Conservation (phyloP, 768 basidiomycete species). For the Tubosaeta sp. region DNA sequence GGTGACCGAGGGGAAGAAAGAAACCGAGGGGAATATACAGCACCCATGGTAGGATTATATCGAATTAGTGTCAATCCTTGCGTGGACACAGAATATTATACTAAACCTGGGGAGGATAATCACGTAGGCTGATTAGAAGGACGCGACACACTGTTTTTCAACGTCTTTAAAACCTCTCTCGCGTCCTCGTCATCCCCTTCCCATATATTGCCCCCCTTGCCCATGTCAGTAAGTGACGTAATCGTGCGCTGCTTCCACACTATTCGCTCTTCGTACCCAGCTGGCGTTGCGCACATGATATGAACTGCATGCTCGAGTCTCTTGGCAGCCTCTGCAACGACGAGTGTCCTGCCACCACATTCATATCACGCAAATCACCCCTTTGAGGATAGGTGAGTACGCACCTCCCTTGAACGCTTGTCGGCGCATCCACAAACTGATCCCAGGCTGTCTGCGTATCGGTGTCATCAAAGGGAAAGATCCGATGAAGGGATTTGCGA, state of each 20-base stretch:
- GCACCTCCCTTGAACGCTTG: constrained; percentile 22
- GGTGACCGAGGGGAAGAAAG: too few relatives aligned
- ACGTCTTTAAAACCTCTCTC: constrained; percentile 10
- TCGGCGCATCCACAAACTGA: constrained; percentile 10
- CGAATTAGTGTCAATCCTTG: too few relatives aligned
- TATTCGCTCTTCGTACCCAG: constrained; percentile 45
- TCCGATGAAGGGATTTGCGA: constrained; percentile 34
- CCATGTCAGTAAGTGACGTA: constrained; percentile 21
- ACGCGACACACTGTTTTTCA: constrained; percentile 6
- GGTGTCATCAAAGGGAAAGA: constrained; percentile 11
- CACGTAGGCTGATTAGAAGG: too few relatives aligned
- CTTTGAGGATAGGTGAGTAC: neutral
- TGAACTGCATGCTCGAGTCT: constrained; percentile 46
- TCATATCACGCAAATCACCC: neutral
- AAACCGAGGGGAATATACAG: too few relatives aligned
- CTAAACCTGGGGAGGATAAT: too few relatives aligned
- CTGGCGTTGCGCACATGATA: constrained; percentile 45
- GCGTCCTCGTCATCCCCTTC: constrained; percentile 2
- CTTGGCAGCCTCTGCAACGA: constrained; percentile 40
- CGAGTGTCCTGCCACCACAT: constrained; percentile 32
- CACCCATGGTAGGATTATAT: too few relatives aligned
- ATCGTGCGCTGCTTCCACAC: constrained; percentile 33
- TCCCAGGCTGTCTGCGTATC: constrained; percentile 27
- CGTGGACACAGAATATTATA: too few relatives aligned
- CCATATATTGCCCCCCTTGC: neutral